Percentiles rank a stretch among this genome's conserved stretches.
Evolutionary conservation across 257 asterid species (phyloP).

Genomic region (Leonotis leonurus): DNA sequence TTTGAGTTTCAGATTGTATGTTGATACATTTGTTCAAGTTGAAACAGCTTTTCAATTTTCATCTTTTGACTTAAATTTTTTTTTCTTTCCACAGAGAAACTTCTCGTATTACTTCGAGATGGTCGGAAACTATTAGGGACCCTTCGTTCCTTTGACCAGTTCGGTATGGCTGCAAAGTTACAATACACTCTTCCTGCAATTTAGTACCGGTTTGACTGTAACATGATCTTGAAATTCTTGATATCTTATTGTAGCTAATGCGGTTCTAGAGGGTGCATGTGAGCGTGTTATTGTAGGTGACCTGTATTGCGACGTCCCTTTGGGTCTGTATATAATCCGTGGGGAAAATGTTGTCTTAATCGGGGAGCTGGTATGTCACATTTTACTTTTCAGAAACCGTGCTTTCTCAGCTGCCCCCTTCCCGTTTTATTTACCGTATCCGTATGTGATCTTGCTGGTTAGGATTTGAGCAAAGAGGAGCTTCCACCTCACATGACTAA

Average conservation of each 20-base stretch:
- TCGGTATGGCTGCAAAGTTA: slow-evolving; percentile 34
- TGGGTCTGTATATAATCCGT: slow-evolving; percentile 88
- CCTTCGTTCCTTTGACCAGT: slow-evolving; percentile 79
- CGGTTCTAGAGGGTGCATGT: slow-evolving; percentile 92
- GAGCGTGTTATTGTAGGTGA: slow-evolving; percentile 94
- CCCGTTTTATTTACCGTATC: neutral
- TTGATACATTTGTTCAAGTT: neutral
- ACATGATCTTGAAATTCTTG: slow-evolving; percentile 3
- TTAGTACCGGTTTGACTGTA: neutral
- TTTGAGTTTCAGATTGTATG: neutral
- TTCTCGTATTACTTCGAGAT: slow-evolving; percentile 63
- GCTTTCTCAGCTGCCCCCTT: neutral
- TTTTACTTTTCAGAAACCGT: neutral
- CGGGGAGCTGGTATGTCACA: slow-evolving; percentile 75
- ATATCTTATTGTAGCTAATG: slow-evolving; percentile 55
- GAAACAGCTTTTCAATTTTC: neutral
- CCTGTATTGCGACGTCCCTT: slow-evolving; percentile 77
- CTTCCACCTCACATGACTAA: slow-evolving; percentile 83
- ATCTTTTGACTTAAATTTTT: neutral
- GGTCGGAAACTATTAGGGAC: slow-evolving; percentile 64
- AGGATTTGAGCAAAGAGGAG: slow-evolving; percentile 92
- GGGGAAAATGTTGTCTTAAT: slow-evolving; percentile 95
- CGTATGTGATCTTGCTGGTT: slow-evolving; percentile 12
- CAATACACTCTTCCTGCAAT: neutral
- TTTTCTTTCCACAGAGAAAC: slow-evolving; percentile 41